Conservation (phyloP, 495 filamentous ascomycete genomes). For the Chaetomium cochliodes region DNA sequence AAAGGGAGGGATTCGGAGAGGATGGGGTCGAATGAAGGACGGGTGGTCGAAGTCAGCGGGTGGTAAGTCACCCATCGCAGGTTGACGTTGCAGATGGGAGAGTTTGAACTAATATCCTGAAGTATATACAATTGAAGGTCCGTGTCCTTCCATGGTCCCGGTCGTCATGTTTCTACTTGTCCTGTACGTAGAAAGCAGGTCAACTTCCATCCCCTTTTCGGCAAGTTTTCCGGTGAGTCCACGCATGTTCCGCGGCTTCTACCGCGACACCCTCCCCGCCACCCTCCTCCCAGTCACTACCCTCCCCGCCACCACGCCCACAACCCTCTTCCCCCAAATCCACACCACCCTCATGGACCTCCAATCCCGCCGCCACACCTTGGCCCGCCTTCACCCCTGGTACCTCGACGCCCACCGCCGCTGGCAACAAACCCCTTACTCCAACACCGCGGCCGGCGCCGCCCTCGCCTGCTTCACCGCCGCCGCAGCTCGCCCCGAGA, state of each 20-base stretch:
- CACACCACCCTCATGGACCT: background rate
- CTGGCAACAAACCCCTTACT: slow-evolving; percentile 10
- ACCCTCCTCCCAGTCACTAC: no score
- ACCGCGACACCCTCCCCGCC: background rate
- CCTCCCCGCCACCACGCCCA: background rate
- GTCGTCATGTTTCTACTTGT: no score
- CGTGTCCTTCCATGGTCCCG: background rate
- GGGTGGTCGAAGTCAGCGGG: no score
- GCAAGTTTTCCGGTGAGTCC: no score
- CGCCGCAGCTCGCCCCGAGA: background rate
- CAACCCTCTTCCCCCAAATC: background rate
- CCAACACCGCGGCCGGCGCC: background rate
- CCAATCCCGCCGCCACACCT: background rate
- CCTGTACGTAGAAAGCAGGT: background rate
- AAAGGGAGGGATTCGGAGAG: background rate
- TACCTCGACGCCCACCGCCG: background rate
- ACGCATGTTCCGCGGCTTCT: no score
- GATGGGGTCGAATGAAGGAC: background rate
- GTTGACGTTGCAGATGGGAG: no score
- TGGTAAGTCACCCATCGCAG: no score
- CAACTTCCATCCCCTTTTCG: background rate
- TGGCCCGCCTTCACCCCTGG: slow-evolving; percentile 5
- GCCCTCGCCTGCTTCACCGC: background rate
- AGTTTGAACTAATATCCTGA: background rate
- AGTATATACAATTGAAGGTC: background rate